phyloP scores from a whole-genome alignment of 805 yeast genomes.

The Lachancea dasiensis region DNA sequence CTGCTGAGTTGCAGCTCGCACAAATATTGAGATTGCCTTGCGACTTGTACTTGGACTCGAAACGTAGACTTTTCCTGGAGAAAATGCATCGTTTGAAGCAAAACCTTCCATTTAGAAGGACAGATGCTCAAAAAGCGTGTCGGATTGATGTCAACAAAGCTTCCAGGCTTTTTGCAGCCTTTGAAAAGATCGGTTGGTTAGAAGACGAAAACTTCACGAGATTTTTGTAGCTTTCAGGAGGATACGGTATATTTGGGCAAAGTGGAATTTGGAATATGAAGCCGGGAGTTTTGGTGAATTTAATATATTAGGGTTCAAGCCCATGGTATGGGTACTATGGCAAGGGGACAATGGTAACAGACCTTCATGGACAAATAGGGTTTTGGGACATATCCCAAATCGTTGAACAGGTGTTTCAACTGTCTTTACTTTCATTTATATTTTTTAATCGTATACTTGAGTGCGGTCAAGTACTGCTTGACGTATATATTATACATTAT shows the following conservation, averaged over 20 bases:
- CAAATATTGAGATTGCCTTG: conserved; percentile 86
- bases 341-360: too few relatives aligned
- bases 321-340: too few relatives aligned
- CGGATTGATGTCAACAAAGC: conserved; percentile 96
- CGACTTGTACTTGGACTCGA: conserved; percentile 72
- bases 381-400: too few relatives aligned
- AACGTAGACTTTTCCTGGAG: conserved; percentile 81
- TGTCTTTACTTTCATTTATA: too few relatives aligned
- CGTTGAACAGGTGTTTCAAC: too few relatives aligned
- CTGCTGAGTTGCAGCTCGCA: conserved; percentile 84
- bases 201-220: conserved; percentile 62
- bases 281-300: conserved; percentile 1
- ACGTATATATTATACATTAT: too few relatives aligned
- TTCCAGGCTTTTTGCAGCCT: conserved; percentile 82
- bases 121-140: conserved; percentile 97
- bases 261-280: too few relatives aligned
- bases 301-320: too few relatives aligned
- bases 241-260: neutral
- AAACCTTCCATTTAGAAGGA: conserved; percentile 82
- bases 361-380: too few relatives aligned
- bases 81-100: conserved; percentile 69
- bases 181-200: conserved; percentile 88
- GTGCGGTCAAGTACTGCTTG: too few relatives aligned
- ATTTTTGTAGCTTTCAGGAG: conserved; percentile 27
- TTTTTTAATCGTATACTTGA: too few relatives aligned